phyloP scores from a whole-genome alignment of 208 protist species.

The Trypanosoma grayi region DNA sequence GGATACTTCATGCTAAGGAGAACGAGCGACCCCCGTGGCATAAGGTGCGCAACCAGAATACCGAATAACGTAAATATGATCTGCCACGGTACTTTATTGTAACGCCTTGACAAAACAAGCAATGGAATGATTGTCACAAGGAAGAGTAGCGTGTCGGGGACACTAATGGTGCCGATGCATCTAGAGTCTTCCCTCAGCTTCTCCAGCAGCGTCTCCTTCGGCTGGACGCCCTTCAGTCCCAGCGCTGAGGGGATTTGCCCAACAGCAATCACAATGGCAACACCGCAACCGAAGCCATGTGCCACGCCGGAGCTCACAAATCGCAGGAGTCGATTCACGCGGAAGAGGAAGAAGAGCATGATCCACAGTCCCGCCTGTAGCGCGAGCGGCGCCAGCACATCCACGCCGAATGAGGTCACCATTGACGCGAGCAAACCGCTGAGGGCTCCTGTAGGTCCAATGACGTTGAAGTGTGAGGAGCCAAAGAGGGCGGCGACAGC shows the following conservation, averaged over 20 bases:
- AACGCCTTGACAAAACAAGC: slow-evolving; percentile 18
- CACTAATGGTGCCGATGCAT: slow-evolving; percentile 15
- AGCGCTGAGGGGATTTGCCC: slow-evolving; percentile 31
- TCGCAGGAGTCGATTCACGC: slow-evolving; percentile 22
- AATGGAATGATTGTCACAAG: slow-evolving; percentile 25
- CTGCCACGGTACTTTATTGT: slow-evolving; percentile 29
- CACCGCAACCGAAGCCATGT: slow-evolving; percentile 30
- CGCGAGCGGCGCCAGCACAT: slow-evolving; percentile 19
- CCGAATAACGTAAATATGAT: slow-evolving; percentile 30
- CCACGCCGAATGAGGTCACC: slow-evolving; percentile 15
- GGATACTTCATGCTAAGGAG: slow-evolving; percentile 28
- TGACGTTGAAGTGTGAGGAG: slow-evolving; percentile 36
- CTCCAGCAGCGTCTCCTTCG: slow-evolving; percentile 20
- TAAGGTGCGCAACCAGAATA: slow-evolving; percentile 18
- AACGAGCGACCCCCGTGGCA: slow-evolving; percentile 18
- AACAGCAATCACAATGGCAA: slow-evolving; percentile 32
- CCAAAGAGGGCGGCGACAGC: slow-evolving; percentile 12
- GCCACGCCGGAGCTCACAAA: slow-evolving; percentile 35
- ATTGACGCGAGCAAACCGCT: slow-evolving; percentile 28
- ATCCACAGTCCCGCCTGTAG: slow-evolving; percentile 30
- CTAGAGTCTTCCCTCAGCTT: slow-evolving; percentile 25
- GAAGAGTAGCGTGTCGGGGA: slow-evolving; percentile 27
- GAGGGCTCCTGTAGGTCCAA: slow-evolving; percentile 32
- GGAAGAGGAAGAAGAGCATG: slow-evolving; percentile 28
- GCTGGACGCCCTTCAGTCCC: slow-evolving; percentile 16